Base-by-base conservation (phyloP, 2,329 filamentous ascomycete species). In the Neonectria coccinea region DNA sequence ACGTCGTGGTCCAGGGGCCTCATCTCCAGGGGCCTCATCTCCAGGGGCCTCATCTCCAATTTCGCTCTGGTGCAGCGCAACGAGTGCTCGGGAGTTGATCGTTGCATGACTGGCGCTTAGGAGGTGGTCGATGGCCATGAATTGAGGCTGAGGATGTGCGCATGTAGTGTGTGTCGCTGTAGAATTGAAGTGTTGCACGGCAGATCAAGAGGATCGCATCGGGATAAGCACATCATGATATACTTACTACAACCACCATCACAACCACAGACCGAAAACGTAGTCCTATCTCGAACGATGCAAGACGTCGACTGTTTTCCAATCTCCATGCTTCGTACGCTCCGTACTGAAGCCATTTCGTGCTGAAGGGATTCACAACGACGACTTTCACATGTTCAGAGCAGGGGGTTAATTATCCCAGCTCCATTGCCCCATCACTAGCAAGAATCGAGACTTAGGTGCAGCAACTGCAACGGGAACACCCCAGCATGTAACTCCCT, bases 361-460 rank as follows among this genome's bases (percentile, higher is more conserved):
- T 36, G 39, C 11, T 53, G 14, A 22, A 33, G 27, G 27, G 18
- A 22, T 50, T 50, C 39, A n/a, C 36, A 41, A n/a, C 41, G 47
- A 39, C 57, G 52, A 50, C 50, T 62, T 70, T 73, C 70, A 72
- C 70, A 72, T 72, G 70, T 56, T 62, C 61, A 31, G 60, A 63
- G 62, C 53, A 60, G 36, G 53, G 62, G 22, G 39, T 45, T 64
- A 52, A 50, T 4, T 50, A 25, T 6, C 25, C 25, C 25, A 45
- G 54, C 41, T 20, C 50, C 44, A 44, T 60, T 51, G 50, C 60
- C 68, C 66, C 59, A 56, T 56, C 53, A 41, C 62, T 68, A 70
- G 59, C 60, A 58, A 64, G 59, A 62, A 73, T 71, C 42, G 62
- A 71, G 67, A 47, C 42, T 57, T 44, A 20, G 50, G 56, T 68